Base-by-base conservation (phyloP, 192 early-diverging fungal genomes). In the Coemansia sp. region DNA sequence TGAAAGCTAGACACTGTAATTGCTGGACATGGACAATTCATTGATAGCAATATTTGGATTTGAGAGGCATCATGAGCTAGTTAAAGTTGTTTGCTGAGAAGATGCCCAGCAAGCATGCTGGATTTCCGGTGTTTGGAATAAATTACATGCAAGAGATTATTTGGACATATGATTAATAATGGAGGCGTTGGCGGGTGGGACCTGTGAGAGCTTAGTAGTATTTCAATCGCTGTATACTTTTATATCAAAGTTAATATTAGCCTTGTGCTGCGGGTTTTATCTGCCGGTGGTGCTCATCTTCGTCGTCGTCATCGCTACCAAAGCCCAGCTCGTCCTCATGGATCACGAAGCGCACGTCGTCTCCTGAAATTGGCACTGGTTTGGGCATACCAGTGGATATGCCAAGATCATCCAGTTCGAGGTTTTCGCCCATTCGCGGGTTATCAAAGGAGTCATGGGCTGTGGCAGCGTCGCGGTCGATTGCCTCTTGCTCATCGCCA, bases 401-500 rank as follows among this genome's bases (percentile, higher is more conserved):
- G n/a, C 61, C 57, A 38, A 80, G 34, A 20, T 67, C 77, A 33
- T 67, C 72, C 37, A 80, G 59, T 55, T 80, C 77, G n/a, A 80
- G 66, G 20, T 80, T 53, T 38, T 80, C 77, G 12, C 77, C 77
- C 77, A 80, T 80, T 5, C 66, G 77, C 16, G 77, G 77, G 21
- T 65, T 68, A 47, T 75, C 72, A 63, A 75, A 80, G 1, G 77
- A 80, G 33, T 71, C 77, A 25, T 64, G 65, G 0, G 20, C 50
- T 28, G 14, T 52, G 36, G 64, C 59, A 41, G 64, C 53, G 28
- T 88, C 88, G 33, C 89, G 86, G 26, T 86, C 87, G 45, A 88
- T 86, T 14, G 88, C 87, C 20, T 88, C 90, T 28, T 84, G 78
- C 47, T 93, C 92, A 48, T 93, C 89, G 6, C 85, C 79, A 36